These are phyloP conservation scores for Akanthomyces lecanii DNA, from an alignment of 2,329 filamentous ascomycete species.

Conservation along the genomic window DNA sequence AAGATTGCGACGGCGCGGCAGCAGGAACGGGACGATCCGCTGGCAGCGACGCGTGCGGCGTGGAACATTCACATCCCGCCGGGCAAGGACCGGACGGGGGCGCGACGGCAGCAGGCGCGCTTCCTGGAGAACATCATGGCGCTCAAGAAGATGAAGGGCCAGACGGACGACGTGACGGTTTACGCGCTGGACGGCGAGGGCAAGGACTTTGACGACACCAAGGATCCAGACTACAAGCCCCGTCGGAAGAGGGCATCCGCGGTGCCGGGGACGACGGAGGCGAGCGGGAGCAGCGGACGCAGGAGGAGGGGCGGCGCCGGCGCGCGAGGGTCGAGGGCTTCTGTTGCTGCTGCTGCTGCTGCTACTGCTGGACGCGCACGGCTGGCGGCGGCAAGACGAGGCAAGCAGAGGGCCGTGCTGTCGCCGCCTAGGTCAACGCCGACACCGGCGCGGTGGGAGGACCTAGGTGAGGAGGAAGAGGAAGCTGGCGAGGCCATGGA, in stretches of 20 bases:
- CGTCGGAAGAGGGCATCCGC: conserved; percentile 14
- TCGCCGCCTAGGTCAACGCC: conserved; percentile 10
- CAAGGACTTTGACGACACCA: conserved; percentile 38
- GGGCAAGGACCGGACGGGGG: conserved; percentile 44
- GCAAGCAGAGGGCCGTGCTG: background rate
- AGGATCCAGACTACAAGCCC: conserved; percentile 35
- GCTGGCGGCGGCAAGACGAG: background rate
- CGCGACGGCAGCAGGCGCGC: conserved; percentile 44
- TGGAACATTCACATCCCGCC: conserved; percentile 43
- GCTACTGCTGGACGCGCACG: conserved; percentile 13
- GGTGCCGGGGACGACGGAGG: background rate
- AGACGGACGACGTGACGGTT: conserved; percentile 62
- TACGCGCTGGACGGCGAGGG: conserved; percentile 45
- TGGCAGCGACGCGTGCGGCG: conserved; percentile 38
- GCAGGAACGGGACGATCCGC: conserved; percentile 29
- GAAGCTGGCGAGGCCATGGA: conserved; percentile 26
- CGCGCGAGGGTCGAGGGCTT: conserved; percentile 25
- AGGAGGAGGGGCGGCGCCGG: background rate
- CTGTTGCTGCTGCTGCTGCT: too few relatives aligned
- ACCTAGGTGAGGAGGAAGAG: conserved; percentile 18
- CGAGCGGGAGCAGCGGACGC: background rate
- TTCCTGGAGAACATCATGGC: conserved; percentile 65
- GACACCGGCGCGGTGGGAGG: conserved; percentile 17
- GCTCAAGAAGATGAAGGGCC: conserved; percentile 60
- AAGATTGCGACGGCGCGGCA: conserved; percentile 52